Evolutionary conservation across 148 eudicot species (phyloP), one percentile per base, ranked within the genome.

Genomic region (Rhododendron ferrugineum): DNA sequence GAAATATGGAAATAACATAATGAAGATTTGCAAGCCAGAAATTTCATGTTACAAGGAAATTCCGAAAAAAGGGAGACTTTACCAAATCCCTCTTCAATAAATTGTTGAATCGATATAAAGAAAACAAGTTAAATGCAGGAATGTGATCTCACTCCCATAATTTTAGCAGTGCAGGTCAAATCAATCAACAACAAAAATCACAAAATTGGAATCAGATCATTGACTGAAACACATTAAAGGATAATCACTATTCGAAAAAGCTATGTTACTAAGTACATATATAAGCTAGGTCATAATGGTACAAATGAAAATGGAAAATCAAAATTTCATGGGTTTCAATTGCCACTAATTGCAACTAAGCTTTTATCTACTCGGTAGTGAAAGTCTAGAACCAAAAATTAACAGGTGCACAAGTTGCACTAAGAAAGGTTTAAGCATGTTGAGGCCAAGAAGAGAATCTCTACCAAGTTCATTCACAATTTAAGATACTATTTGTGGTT

Each of bases 91-190:
- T 34, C 20, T 40, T 30, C 70, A 47, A 85, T 18, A 58, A 82
- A 82, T 58, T 73, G 28, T 30, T 22, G 49, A 75, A 76, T 74
- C 0, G 47, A 50, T 32, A 47, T 40, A 9, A 30, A 3, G 62
- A 80, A 8, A 32, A 8, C 22, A 47, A 85, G 28, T 85, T 49
- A 66, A 64, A 85, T 22, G 74, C 60, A 78, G 68, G 79, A 37
- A 52, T 5, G 60, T 77, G 9, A 58, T 20, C 64, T 76, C n/a
- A 58, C 64, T 28, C 77, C 47, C 74, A 44, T 78, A 37, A 23
- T 26, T 37, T 32, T 37, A 60, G 18, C 44, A 85, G 52, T 15
- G 34, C 13, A 66, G 28, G 13, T 15, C 47, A 78, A 72, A 72
- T 72, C 37, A 11, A 1, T 40, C 50, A 52, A 42, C 20, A 80